phyloP scores from a whole-genome alignment of 129 eudicot genomes.

The Saussurea involucrata region DNA sequence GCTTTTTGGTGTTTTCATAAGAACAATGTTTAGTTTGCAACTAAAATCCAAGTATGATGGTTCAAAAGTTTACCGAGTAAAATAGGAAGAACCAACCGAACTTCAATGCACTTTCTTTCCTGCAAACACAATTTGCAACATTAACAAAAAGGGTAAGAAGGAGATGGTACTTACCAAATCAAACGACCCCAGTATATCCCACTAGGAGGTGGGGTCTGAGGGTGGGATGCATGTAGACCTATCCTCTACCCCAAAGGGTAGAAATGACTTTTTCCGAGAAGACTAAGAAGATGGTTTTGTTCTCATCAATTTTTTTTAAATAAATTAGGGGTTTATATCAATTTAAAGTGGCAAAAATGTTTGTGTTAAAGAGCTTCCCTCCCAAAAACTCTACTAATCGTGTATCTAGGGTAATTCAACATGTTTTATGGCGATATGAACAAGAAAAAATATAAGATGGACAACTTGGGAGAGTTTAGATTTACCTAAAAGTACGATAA shows the following conservation, averaged over 20 bases:
- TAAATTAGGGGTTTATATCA: neutral
- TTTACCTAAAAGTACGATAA: slow-evolving; percentile 80
- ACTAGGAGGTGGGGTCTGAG: neutral
- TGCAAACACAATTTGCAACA: slow-evolving; percentile 29
- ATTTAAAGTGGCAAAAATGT: neutral
- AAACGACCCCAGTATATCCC: neutral
- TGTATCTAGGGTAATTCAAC: neutral
- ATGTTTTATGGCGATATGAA: neutral
- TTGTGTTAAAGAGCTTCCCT: neutral
- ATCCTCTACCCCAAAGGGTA: neutral
- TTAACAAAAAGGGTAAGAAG: neutral
- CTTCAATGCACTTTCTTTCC: slow-evolving; percentile 90
- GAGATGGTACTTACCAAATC: neutral
- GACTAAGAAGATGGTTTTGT: neutral
- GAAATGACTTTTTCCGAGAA: neutral
- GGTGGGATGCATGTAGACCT: neutral
- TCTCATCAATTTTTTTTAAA: neutral
- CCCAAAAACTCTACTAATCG: neutral
- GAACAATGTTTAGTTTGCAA: neutral
- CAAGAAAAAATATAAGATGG: neutral
- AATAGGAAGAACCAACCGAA: slow-evolving; percentile 85
- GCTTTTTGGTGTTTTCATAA: neutral
- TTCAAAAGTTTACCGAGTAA: slow-evolving; percentile 50
- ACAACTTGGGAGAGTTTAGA: neutral
- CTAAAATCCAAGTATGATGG: neutral